Evolutionary conservation across 495 filamentous ascomycete genomes (phyloP).

Genomic region (Massariosphaeria phaeospora): DNA sequence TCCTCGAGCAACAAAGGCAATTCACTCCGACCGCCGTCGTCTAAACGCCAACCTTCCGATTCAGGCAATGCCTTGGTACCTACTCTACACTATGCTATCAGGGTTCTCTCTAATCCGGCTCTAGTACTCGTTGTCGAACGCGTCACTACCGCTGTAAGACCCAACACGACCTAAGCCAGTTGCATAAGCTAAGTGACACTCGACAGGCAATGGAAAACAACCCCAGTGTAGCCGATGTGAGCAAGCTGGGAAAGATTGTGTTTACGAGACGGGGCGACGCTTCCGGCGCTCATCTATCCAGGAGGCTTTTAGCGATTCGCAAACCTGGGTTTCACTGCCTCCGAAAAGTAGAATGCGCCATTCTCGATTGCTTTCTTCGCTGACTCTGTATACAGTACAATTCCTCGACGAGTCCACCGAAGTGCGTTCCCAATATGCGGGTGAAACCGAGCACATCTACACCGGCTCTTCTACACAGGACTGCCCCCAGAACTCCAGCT

Average conservation of each 20-base stretch:
- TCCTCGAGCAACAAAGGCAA: constrained; percentile 17
- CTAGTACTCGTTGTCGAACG: constrained; percentile 26
- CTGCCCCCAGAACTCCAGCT: not conserved
- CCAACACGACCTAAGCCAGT: not conserved
- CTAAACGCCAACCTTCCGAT: not conserved
- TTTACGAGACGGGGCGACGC: constrained; percentile 26
- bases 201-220: constrained; percentile 21
- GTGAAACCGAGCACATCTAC: constrained; percentile 1
- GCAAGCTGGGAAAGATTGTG: constrained; percentile 18
- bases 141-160: constrained; percentile 27
- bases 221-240: constrained; percentile 22
- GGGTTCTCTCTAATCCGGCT: not conserved
- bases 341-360: constrained; percentile 8
- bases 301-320: constrained; percentile 14
- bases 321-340: constrained; percentile 24
- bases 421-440: constrained; percentile 16
- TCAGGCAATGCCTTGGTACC: constrained; percentile 25
- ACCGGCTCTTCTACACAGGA: not conserved
- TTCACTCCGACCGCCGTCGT: constrained; percentile 17
- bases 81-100: not conserved
- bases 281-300: constrained; percentile 29
- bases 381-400: constrained; percentile 19
- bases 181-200: not conserved
- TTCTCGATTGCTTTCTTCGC: no score
- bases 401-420: constrained; percentile 27